Base-by-base conservation (phyloP, 768 basidiomycete genomes). In the Artomyces pyxidatus region DNA sequence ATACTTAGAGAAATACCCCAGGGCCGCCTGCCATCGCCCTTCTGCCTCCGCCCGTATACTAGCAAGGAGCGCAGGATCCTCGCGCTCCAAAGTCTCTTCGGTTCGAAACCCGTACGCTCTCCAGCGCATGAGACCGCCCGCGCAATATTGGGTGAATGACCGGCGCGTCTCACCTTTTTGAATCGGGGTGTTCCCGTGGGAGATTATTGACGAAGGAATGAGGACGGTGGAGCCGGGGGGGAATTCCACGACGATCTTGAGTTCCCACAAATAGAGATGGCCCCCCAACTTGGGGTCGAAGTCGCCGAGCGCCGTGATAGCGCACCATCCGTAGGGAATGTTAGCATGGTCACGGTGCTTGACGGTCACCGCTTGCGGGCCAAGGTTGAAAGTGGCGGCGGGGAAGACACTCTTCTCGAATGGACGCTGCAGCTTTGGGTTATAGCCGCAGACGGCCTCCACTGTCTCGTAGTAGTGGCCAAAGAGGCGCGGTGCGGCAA, bases 171-270 rank as follows among this genome's bases (percentile, higher is more conserved):
- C 45, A 23, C 47, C 50, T 5, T 32, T 29, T 14, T 39, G 22
- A 16, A 60, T 44, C 14, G 55, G 42, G 0, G 42, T 48, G 41
- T 61, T 61, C n/a, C 51, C 48, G 41, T 61, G 58, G 6, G 23
- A 29, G 3, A 57, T 30, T 4, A 44, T 38, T 2, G 53, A 51
- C 10, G 58, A 61, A 0, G 58, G 56, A 11, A 57, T 47, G 21
- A 54, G 41, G 17, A 58, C 47, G 12, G 45, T 47, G 4, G 48
- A 27, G 4, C 59, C 58, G 2, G 55, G 48, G 3, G 56, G 59
- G 42, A 58, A 57, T 23, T 53, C 46, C 7, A 59, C 29, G n/a
- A 59, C 26, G 28, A 59, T 47, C 8, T 53, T 46, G 19, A 53
- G 17, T 12, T 57, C 50, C 11, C 47, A 44, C 1, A 61, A 42